Conservation (phyloP, 1,284 basidiomycete genomes). For the Volvariella volvacea region DNA sequence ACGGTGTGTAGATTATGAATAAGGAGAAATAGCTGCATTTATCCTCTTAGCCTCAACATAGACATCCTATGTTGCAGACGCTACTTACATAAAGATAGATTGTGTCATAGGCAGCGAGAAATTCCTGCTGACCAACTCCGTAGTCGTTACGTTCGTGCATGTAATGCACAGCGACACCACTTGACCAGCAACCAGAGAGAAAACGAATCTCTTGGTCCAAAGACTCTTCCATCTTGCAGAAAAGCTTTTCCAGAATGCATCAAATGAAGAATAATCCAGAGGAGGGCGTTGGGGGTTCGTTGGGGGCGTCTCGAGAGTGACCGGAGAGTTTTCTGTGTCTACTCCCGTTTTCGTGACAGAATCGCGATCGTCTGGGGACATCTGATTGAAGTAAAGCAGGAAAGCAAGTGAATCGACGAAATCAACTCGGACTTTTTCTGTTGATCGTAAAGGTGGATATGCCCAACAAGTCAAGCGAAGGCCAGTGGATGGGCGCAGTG, state of each 20-base stretch:
- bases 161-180: conserved; percentile 80
- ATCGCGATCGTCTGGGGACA: no score
- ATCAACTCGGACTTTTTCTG: no score
- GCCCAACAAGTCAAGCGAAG: no score
- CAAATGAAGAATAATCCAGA: conserved; percentile 55
- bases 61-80: not conserved
- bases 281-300: conserved; percentile 25
- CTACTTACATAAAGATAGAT: conserved; percentile 69
- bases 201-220: conserved; percentile 66
- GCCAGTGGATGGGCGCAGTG: no score
- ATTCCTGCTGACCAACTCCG: conserved; percentile 61
- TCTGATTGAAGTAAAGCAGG: no score
- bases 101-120: conserved; percentile 78
- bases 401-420: no score
- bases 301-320: conserved; percentile 1
- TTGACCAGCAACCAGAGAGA: conserved; percentile 72
- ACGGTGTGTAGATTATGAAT: conserved; percentile 73
- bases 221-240: conserved; percentile 58
- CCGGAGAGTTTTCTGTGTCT: no score
- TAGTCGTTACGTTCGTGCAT: conserved; percentile 78
- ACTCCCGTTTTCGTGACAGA: no score
- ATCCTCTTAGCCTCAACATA: conserved; percentile 1
- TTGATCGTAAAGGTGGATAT: no score
- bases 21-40: conserved; percentile 66
- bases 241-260: conserved; percentile 45